These are phyloP conservation scores for Podila minutissima DNA, from an alignment of 192 early-diverging fungal species.

Conservation along the genomic window DNA sequence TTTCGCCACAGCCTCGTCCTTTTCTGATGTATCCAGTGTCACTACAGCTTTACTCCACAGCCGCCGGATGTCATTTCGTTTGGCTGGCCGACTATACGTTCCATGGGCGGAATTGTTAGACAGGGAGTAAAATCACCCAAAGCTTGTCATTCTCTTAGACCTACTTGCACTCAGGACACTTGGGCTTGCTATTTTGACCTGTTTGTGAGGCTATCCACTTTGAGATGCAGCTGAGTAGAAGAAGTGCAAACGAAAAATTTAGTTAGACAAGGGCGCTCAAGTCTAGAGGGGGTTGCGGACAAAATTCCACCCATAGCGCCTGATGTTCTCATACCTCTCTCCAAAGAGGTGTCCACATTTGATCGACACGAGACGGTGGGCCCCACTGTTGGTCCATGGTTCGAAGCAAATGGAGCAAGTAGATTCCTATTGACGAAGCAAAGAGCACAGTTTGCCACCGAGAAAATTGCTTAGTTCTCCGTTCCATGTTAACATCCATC, in stretches of 20 bases:
- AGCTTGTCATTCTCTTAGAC: not conserved
- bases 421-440: conserved; percentile 16
- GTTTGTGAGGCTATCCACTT: conserved; percentile 38
- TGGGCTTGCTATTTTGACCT: conserved; percentile 4
- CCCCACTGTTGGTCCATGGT: conserved; percentile 46
- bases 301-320: not conserved
- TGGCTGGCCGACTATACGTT: conserved; percentile 5
- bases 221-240: conserved; percentile 29
- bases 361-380: conserved; percentile 42
- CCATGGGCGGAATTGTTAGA: not conserved
- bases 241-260: no score
- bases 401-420: conserved; percentile 52
- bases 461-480: not conserved
- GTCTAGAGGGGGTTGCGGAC: no score
- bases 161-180: conserved; percentile 58
- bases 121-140: not conserved
- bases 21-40: conserved; percentile 37
- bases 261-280: no score
- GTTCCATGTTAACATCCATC: not conserved
- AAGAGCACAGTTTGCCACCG: not conserved
- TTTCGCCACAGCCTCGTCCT: conserved; percentile 18
- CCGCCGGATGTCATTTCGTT: conserved; percentile 38
- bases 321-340: conserved; percentile 17
- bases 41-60: conserved; percentile 50
- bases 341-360: conserved; percentile 53